phyloP scores from a whole-genome alignment of 805 yeast genomes.

The Suhomyces canberraensis region DNA sequence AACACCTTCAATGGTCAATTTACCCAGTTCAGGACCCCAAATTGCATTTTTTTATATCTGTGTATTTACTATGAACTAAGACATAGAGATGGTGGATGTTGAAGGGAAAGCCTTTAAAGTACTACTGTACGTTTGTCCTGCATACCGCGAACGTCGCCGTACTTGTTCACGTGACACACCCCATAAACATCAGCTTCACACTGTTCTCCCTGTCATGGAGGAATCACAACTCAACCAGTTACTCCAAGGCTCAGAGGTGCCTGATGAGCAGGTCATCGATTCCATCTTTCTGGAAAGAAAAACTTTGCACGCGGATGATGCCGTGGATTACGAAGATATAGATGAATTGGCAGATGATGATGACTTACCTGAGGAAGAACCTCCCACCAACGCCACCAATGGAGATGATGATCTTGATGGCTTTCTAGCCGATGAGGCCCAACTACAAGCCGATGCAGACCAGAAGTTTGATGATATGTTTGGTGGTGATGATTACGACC shows the following conservation, averaged over 20 bases:
- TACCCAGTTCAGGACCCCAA: no score
- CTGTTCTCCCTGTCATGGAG: no score
- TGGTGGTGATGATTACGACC: constrained; percentile 27
- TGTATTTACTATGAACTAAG: no score
- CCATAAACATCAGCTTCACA: no score
- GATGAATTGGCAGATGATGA: constrained; percentile 95
- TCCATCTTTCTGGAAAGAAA: constrained; percentile 33
- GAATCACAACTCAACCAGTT: constrained; percentile 13
- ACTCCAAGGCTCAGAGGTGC: constrained; percentile 23
- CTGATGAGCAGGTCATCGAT: constrained; percentile 37
- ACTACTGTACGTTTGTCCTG: no score
- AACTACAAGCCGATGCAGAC: constrained; percentile 25
- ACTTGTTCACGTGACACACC: no score
- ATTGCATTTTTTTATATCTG: no score
- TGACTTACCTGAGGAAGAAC: constrained; percentile 43
- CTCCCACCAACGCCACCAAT: constrained; percentile 8
- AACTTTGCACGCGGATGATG: constrained; percentile 82
- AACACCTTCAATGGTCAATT: no score
- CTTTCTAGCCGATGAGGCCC: constrained; percentile 15
- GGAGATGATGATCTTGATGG: constrained; percentile 23
- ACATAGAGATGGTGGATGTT: no score
- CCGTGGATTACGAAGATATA: constrained; percentile 90
- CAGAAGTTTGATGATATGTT: constrained; percentile 40
- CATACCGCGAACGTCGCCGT: no score
- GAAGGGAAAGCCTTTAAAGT: no score